Conservation (phyloP, 345 rosid genomes). For the Boechera retrofracta region DNA sequence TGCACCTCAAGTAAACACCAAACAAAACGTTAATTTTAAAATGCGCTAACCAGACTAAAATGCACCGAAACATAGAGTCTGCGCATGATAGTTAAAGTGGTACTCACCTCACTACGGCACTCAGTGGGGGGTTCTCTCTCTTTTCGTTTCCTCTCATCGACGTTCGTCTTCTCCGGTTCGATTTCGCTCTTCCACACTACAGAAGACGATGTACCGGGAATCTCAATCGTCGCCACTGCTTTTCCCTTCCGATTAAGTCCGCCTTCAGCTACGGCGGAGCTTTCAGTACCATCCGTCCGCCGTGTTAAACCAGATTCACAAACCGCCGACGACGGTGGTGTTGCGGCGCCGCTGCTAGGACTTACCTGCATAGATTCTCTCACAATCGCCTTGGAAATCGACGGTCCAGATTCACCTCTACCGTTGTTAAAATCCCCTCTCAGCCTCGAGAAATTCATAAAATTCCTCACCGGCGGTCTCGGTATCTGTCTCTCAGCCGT, state of each 20-base stretch:
- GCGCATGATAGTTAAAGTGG: conserved; percentile 25
- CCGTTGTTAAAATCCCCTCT: conserved; percentile 30
- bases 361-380: conserved; percentile 69
- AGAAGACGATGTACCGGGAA: conserved; percentile 57
- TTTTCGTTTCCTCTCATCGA: conserved; percentile 70
- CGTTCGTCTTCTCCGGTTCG: conserved; percentile 44
- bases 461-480: conserved; percentile 66
- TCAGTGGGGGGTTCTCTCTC: conserved; percentile 57
- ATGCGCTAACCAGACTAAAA: conserved; percentile 19
- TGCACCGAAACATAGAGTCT: conserved; percentile 15
- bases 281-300: conserved; percentile 33
- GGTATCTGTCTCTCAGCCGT: neutral
- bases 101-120: conserved; percentile 70
- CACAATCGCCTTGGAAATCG: conserved; percentile 48
- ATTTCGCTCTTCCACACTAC: conserved; percentile 64
- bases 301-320: conserved; percentile 42
- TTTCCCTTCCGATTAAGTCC: conserved; percentile 31
- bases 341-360: conserved; percentile 49
- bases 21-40: neutral
- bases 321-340: conserved; percentile 46
- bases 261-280: conserved; percentile 40
- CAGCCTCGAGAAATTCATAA: conserved; percentile 63
- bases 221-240: conserved; percentile 49
- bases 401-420: conserved; percentile 53
- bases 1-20: conserved; percentile 10